A percentile compares a stretch with the other conserved stretches of the same genome.
Conservation (phyloP, 306 rosid species). For the Lathyrus tuberosus region DNA sequence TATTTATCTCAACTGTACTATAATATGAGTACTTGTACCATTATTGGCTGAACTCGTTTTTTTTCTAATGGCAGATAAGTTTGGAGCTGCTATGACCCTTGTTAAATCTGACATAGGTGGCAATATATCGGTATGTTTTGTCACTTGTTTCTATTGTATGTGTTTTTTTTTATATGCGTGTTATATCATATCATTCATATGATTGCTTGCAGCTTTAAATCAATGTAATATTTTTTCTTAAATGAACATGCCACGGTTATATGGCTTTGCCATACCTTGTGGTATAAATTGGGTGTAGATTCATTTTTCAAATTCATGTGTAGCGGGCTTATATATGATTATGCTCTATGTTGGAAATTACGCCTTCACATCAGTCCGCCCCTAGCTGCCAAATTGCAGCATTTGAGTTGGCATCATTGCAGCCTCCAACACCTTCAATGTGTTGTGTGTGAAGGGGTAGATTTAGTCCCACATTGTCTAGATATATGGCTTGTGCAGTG, state of each 20-base stretch:
- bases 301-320: conserved; percentile 12
- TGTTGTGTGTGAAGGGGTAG: too few species aligned
- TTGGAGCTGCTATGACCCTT: conserved; percentile 96
- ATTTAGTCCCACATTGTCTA: too few species aligned
- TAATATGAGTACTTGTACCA: neutral
- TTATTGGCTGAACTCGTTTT: conserved; percentile 25
- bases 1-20: conserved; percentile 16
- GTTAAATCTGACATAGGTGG: conserved; percentile 89
- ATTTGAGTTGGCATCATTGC: too few species aligned
- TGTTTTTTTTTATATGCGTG: conserved; percentile 4
- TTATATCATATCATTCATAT: conserved; percentile 16
- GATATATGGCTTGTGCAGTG: too few species aligned
- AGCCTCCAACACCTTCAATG: too few species aligned
- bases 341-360: neutral
- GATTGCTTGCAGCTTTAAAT: conserved; percentile 26
- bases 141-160: conserved; percentile 1
- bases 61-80: conserved; percentile 69
- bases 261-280: conserved; percentile 16
- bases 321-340: conserved; percentile 19
- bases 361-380: too few species aligned
- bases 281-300: conserved; percentile 4
- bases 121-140: conserved; percentile 67
- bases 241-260: conserved; percentile 3
- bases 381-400: too few species aligned
- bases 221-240: neutral